Evolutionary conservation across 2,329 filamentous ascomycete genomes (phyloP).

Genomic region (Diplocarpon rosae): DNA sequence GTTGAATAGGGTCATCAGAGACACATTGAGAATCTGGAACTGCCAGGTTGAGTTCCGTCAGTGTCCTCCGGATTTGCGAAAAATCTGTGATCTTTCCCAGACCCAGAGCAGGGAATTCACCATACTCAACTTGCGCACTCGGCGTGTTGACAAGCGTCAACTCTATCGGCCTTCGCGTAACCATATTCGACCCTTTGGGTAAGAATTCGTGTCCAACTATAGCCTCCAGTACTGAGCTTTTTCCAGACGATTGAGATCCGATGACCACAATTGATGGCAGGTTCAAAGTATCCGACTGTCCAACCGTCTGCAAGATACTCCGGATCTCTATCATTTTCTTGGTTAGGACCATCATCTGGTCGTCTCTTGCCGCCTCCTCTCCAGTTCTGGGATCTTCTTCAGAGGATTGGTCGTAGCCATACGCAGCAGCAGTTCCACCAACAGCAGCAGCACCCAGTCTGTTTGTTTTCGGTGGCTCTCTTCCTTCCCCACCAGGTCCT

Average conservation of each 20-base stretch:
- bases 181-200: constrained; percentile 98
- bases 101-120: constrained; percentile 88
- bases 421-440: constrained; percentile 61
- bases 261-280: constrained; percentile 98
- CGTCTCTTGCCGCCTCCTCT: constrained; percentile 67
- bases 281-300: constrained; percentile 78
- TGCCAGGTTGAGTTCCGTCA: constrained; percentile 90
- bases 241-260: constrained; percentile 94
- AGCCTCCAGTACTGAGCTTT: constrained; percentile 92
- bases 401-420: constrained; percentile 61
- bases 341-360: constrained; percentile 99
- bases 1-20: constrained; percentile 90
- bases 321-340: constrained; percentile 99
- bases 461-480: constrained; percentile 44
- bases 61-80: constrained; percentile 76
- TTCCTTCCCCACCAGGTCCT: constrained; percentile 26
- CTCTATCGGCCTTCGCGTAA: constrained; percentile 90
- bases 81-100: constrained; percentile 89
- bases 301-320: constrained; percentile 80
- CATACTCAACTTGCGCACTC: constrained; percentile 76
- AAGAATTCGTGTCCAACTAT: constrained; percentile 97
- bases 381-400: constrained; percentile 52
- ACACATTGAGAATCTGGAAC: constrained; percentile 88
- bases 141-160: constrained; percentile 93
- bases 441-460: constrained; percentile 53